Percentiles rank a stretch among this genome's conserved stretches.
These are phyloP conservation scores for Epichloe sp. DNA, from an alignment of 2,329 filamentous ascomycete species.

Conservation along the genomic window DNA sequence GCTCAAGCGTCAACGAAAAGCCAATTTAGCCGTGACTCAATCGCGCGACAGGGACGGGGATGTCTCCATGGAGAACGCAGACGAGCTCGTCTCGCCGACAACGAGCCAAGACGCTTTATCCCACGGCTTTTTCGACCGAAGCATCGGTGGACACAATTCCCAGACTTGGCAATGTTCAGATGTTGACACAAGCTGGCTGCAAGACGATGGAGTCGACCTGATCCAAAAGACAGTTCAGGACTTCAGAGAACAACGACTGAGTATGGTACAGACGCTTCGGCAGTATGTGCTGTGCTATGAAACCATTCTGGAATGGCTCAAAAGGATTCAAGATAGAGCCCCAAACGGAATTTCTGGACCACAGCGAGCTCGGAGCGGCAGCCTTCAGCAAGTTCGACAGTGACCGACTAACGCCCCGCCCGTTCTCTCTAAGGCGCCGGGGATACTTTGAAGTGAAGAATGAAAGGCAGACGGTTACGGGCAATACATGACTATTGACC, in stretches of 20 bases:
- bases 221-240: conserved; percentile 82
- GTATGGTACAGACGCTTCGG: conserved; percentile 90
- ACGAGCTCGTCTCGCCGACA: conserved; percentile 17
- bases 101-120: conserved; percentile 14
- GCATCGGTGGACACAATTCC: conserved; percentile 4
- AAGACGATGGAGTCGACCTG: conserved; percentile 59
- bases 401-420: background rate
- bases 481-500: too few relatives aligned
- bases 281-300: conserved; percentile 97
- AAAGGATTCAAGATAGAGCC: conserved; percentile 29
- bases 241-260: conserved; percentile 75
- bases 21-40: conserved; percentile 13
- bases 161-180: conserved; percentile 3
- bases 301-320: conserved; percentile 79
- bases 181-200: conserved; percentile 50
- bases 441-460: too few relatives aligned
- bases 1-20: conserved; percentile 68
- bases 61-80: conserved; percentile 27
- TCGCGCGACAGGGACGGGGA: conserved; percentile 28
- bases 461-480: too few relatives aligned
- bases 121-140: conserved; percentile 6
- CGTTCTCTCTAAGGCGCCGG: too few relatives aligned
- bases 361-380: conserved; percentile 18
- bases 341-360: conserved; percentile 9
- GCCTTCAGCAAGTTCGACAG: conserved; percentile 15